phyloP scores from a whole-genome alignment of 352 stramenopile species.

The Phytophthora lateralis region DNA sequence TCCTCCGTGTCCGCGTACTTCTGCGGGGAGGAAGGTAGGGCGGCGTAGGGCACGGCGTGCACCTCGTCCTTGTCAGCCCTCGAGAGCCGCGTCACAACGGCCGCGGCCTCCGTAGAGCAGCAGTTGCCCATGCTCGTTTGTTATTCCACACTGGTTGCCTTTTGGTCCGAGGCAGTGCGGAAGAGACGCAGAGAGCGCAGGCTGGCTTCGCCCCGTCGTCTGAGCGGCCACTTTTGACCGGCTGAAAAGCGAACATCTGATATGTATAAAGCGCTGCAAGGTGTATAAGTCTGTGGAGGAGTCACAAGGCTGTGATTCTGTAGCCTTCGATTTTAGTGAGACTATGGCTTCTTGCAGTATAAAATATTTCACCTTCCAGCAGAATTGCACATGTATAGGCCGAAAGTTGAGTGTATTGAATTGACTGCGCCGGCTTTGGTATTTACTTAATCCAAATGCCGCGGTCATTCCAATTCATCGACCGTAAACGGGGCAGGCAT shows the following conservation, averaged over 20 bases:
- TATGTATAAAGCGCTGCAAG: too few relatives aligned
- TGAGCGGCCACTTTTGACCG: constrained; percentile 1
- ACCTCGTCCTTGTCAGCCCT: constrained; percentile 23
- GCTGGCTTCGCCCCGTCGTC: constrained; percentile 23
- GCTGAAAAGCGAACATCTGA: too few relatives aligned
- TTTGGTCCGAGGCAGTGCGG: constrained; percentile 19
- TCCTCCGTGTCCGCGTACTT: constrained; percentile 31
- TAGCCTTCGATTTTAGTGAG: too few relatives aligned
- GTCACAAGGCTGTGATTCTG: too few relatives aligned
- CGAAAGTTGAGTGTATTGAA: background rate
- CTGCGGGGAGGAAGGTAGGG: constrained; percentile 21
- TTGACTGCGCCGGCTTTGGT: background rate
- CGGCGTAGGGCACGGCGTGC: constrained; percentile 21
- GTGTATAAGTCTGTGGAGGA: too few relatives aligned
- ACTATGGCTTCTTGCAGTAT: too few relatives aligned
- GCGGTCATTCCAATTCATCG: background rate
- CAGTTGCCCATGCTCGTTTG: constrained; percentile 67
- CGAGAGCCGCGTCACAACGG: constrained; percentile 41
- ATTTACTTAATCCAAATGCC: background rate
- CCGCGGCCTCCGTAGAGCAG: constrained; percentile 73
- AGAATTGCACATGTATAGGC: too few relatives aligned
- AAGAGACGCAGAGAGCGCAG: constrained; percentile 16
- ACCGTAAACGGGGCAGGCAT: background rate
- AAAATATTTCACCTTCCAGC: too few relatives aligned
- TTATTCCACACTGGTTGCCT: constrained; percentile 35